A percentile compares a stretch with the other conserved stretches of the same genome.
Evolutionary conservation across 2,329 filamentous ascomycete species (phyloP).

Genomic region (Ophiobolus disseminans): DNA sequence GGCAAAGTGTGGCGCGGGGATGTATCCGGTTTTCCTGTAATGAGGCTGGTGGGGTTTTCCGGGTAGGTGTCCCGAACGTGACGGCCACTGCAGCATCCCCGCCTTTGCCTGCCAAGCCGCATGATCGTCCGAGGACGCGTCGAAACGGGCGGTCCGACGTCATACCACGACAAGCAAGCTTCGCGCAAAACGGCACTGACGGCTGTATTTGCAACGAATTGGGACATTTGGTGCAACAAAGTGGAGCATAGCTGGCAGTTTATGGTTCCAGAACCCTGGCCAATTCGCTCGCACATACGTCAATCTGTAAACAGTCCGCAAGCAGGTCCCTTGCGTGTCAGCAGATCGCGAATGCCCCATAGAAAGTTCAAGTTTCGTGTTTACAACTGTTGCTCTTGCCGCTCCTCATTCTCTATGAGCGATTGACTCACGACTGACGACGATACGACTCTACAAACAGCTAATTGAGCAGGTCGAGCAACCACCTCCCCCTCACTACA

Average conservation of each 20-base stretch:
- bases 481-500: not conserved
- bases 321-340: conserved; percentile 14
- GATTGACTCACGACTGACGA: conserved; percentile 10
- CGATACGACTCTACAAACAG: conserved; percentile 9
- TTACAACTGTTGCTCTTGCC: conserved; percentile 6
- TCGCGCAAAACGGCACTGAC: conserved; percentile 22
- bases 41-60: too few species aligned
- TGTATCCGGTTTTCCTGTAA: too few species aligned
- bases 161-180: conserved; percentile 23
- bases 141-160: conserved; percentile 25
- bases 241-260: conserved; percentile 23
- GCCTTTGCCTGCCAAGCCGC: conserved; percentile 22
- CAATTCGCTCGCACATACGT: conserved; percentile 25
- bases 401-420: not conserved
- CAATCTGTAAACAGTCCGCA: conserved; percentile 25
- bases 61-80: too few species aligned
- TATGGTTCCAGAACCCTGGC: conserved; percentile 14
- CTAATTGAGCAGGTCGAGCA: conserved; percentile 17
- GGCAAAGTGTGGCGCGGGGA: too few species aligned
- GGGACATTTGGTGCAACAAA: conserved; percentile 15
- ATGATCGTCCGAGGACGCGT: conserved; percentile 23
- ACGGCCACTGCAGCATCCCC: conserved; percentile 25
- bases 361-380: conserved; percentile 16
- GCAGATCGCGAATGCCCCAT: conserved; percentile 11
- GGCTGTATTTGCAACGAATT: conserved; percentile 22